Conservation (phyloP, 352 stramenopile genomes). For the Phytophthora hybrid region DNA sequence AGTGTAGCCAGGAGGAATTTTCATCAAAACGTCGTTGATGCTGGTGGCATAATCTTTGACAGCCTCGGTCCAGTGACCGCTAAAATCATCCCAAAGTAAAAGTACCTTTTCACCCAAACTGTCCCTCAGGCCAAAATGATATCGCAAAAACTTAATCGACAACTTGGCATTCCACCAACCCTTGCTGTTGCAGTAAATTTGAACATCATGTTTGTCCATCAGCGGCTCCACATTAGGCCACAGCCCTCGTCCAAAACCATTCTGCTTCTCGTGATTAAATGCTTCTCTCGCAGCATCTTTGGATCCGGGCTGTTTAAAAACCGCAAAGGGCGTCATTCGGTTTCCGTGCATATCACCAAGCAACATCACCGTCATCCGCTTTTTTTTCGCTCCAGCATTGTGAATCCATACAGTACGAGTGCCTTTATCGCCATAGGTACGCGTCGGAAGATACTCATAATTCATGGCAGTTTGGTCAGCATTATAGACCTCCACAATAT, state of each 20-base stretch:
- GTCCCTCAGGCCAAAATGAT: constrained; percentile 12
- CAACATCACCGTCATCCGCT: constrained; percentile 27
- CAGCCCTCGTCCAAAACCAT: too few species aligned
- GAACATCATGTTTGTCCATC: too few species aligned
- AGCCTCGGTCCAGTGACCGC: constrained; percentile 18
- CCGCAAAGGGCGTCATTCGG: constrained; percentile 16
- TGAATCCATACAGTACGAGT: constrained; percentile 23
- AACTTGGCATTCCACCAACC: too few species aligned
- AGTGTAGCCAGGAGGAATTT: constrained; percentile 12
- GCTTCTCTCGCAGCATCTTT: neutral
- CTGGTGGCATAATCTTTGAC: neutral
- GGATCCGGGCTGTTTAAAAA: constrained; percentile 22
- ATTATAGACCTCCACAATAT: constrained; percentile 28
- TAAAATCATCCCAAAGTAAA: constrained; percentile 21
- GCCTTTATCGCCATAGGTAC: constrained; percentile 19
- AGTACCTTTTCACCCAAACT: neutral
- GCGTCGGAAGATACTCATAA: constrained; percentile 30
- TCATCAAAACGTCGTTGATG: constrained; percentile 12
- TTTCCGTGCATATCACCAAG: constrained; percentile 16
- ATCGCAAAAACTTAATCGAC: neutral
- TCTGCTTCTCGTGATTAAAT: too few species aligned
- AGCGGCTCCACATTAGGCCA: too few species aligned
- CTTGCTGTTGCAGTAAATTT: too few species aligned
- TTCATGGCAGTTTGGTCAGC: constrained; percentile 36
- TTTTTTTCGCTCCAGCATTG: constrained; percentile 27